These are phyloP conservation scores for Ophiostoma himal-ulmi DNA, from an alignment of 2,329 filamentous ascomycete genomes.

Conservation along the genomic window DNA sequence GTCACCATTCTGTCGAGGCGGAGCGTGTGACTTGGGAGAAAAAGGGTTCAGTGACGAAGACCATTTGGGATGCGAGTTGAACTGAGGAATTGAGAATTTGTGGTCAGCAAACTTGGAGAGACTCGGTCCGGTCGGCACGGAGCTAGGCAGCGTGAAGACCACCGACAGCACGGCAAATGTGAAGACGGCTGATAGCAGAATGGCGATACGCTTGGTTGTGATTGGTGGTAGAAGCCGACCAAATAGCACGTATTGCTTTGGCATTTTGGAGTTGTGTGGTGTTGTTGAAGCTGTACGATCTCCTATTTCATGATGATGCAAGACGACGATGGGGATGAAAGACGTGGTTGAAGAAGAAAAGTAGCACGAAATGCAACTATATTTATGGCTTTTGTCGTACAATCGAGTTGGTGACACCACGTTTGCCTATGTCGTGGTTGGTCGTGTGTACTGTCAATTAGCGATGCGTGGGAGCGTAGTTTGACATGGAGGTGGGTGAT, in stretches of 20 bases:
- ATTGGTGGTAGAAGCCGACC: slow-evolving; percentile 48
- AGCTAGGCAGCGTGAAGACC: slow-evolving; percentile 46
- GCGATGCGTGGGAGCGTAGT: background rate
- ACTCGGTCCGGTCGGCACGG: slow-evolving; percentile 44
- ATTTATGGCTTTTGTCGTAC: background rate
- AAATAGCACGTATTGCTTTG: slow-evolving; percentile 42
- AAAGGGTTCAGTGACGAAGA: slow-evolving; percentile 53
- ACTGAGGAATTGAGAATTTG: slow-evolving; percentile 46
- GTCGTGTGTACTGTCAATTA: background rate
- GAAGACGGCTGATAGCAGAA: slow-evolving; percentile 47
- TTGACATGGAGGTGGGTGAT: background rate
- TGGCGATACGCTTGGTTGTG: slow-evolving; percentile 47
- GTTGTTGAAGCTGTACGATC: background rate
- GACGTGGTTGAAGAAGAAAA: background rate
- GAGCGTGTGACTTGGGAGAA: slow-evolving; percentile 62
- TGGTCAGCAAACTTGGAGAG: slow-evolving; percentile 46
- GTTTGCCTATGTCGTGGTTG: background rate
- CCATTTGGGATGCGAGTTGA: slow-evolving; percentile 39
- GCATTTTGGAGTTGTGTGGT: slow-evolving; percentile 35
- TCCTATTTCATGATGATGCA: slow-evolving; percentile 7
- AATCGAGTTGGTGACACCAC: background rate
- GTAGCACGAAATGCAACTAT: background rate
- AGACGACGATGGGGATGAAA: background rate
- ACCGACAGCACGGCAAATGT: slow-evolving; percentile 50
- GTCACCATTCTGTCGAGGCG: slow-evolving; percentile 69